Evolutionary conservation across 2,329 filamentous ascomycete species (phyloP).

Genomic region (Ambrosiella beaveri): DNA sequence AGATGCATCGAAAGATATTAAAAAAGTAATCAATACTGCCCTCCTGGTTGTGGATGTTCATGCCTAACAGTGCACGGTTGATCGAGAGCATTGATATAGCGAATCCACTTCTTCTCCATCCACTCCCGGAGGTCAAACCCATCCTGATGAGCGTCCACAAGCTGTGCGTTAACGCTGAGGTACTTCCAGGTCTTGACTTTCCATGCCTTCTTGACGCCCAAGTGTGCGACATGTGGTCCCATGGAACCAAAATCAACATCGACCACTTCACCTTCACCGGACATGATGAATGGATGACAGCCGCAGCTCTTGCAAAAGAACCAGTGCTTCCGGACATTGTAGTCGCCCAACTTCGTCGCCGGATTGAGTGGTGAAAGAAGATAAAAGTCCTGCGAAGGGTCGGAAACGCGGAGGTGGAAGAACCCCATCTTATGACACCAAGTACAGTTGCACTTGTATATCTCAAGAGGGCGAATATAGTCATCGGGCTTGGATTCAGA

Average conservation of each 20-base stretch:
- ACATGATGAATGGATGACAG: constrained; percentile 22
- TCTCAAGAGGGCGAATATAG: constrained; percentile 30
- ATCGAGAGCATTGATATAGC: constrained; percentile 13
- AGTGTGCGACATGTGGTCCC: constrained; percentile 4
- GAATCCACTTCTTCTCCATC: constrained; percentile 13
- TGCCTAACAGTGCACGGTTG: constrained; percentile 8
- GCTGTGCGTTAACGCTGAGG: constrained; percentile 11
- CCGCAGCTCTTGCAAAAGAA: constrained; percentile 21
- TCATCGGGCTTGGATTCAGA: background rate
- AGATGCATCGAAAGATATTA: background rate
- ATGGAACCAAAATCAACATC: constrained; percentile 9
- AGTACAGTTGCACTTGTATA: constrained; percentile 25
- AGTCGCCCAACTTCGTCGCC: constrained; percentile 23
- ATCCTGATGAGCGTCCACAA: constrained; percentile 11
- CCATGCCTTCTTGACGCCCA: constrained; percentile 9
- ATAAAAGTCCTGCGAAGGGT: constrained; percentile 26
- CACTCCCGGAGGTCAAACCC: constrained; percentile 14
- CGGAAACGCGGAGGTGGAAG: constrained; percentile 24
- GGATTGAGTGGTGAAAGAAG: constrained; percentile 26
- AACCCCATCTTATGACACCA: constrained; percentile 28
- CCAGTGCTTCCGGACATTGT: constrained; percentile 20
- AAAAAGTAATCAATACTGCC: constrained; percentile 7
- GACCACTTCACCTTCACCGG: constrained; percentile 4
- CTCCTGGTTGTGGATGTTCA: constrained; percentile 13
- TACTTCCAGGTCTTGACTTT: constrained; percentile 8